Conservation (phyloP, 805 yeast species). For the Teunomyces cretensis region DNA sequence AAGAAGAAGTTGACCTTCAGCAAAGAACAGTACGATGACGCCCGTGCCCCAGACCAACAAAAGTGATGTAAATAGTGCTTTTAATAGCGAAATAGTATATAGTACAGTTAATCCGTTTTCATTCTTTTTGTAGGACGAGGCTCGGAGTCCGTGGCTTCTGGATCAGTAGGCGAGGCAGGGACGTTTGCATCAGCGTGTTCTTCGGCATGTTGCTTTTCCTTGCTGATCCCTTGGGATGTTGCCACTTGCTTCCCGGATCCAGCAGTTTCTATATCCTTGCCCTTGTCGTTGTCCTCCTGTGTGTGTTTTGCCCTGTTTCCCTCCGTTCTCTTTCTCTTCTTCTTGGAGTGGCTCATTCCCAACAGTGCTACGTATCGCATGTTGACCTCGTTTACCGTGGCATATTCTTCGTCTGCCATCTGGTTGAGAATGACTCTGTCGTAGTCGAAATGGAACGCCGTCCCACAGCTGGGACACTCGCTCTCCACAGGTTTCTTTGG, state of each 20-base stretch:
- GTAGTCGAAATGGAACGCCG: constrained; percentile 17
- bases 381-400: constrained; percentile 6
- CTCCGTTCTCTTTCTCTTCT: constrained; percentile 8
- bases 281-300: not conserved
- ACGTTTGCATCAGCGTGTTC: not conserved
- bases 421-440: constrained; percentile 38
- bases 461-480: constrained; percentile 35
- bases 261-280: not conserved
- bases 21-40: constrained; percentile 30
- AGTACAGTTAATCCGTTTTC: constrained; percentile 1
- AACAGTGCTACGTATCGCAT: not conserved
- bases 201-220: too few relatives aligned
- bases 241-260: too few relatives aligned
- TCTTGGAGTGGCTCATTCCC: constrained; percentile 21
- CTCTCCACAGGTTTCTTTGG: constrained; percentile 8
- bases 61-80: constrained; percentile 4
- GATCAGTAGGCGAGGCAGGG: not conserved
- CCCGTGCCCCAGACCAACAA: constrained; percentile 15
- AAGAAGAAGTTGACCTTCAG: constrained; percentile 38
- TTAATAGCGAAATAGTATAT: constrained; percentile 1
- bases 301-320: not conserved
- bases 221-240: too few relatives aligned
- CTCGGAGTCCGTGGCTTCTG: not conserved
- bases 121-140: not conserved
- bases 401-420: constrained; percentile 7